Evolutionary conservation across 2,329 filamentous ascomycete species (phyloP).

Genomic region (Colletotrichum sublineola): DNA sequence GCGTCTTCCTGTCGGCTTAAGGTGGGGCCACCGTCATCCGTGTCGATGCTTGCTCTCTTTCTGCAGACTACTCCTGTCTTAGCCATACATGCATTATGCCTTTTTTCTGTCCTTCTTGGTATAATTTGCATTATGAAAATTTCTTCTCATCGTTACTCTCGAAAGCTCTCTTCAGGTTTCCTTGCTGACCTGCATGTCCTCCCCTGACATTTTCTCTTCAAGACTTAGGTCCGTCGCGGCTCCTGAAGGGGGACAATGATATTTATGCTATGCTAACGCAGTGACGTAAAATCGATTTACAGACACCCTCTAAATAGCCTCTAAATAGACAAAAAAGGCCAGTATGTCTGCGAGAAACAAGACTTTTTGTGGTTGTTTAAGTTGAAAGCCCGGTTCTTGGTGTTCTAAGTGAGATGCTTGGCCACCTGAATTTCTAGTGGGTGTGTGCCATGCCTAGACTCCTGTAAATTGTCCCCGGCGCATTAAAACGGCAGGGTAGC

Average conservation of each 20-base stretch:
- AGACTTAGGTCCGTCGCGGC: background rate
- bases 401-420: background rate
- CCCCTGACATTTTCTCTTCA: background rate
- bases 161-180: background rate
- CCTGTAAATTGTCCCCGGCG: background rate
- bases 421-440: background rate
- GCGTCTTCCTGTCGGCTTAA: slow-evolving; percentile 18
- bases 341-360: background rate
- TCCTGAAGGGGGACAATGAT: background rate
- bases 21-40: slow-evolving; percentile 11
- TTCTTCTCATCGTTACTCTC: background rate
- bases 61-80: background rate
- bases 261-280: background rate
- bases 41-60: background rate
- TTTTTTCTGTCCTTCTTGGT: background rate
- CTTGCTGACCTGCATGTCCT: background rate
- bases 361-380: background rate
- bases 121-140: background rate
- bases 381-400: background rate
- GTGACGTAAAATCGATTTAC: background rate
- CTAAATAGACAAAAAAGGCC: too few species aligned
- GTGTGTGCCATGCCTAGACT: background rate
- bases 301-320: background rate
- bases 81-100: background rate
- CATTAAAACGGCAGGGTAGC: slow-evolving; percentile 28